Base-by-base conservation (phyloP, 2,329 filamentous ascomycete genomes). In the Penicillium expansum region DNA sequence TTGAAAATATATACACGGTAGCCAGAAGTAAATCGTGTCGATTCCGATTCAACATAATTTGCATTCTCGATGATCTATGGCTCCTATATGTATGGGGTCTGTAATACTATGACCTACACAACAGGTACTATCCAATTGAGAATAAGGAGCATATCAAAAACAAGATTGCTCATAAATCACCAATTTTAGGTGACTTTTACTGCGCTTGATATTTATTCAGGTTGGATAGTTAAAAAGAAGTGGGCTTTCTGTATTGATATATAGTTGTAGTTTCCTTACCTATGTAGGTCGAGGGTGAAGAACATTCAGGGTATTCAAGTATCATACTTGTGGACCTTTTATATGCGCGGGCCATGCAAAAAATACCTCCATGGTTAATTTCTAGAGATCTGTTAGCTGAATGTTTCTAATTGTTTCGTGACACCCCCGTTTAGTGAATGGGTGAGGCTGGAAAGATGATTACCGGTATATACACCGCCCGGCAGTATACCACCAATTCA, bases 401-500 rank as follows among this genome's bases (percentile, higher is more conserved):
- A 14, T 20, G 1, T 20, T 45, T 30, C 27, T 6, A 5, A 29
- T 16, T 18, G 9, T 9, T 3, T 43, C n/a, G 27, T 44, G 10
- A 8, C 9, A 27, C 13, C 27, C 14, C 22, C 6, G 6, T 10
- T n/a, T n/a, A n/a, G 8, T 27, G 14, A n/a, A 43, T 18, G 22
- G 7, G 13, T 47, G 18, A 47, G 29, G 44, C 29, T 43, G 22
- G 39, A 42, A 42, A 16, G 13, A 22, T 20, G n/a, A 14, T 39
- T 20, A 11, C 10, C 35, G 1, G 8, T 14, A 27, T 8, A 27
- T 20, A 52, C 14, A 52, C 42, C 27, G 54, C 48, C 54, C 62
- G 56, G 57, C 56, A 27, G 44, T 58, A 54, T 64, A 58, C 55
- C 10, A 30, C 52, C 55, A 10, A 58, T 42, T 38, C 14, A 43